These are phyloP conservation scores for Sclerotinia borealis DNA, from an alignment of 2,329 filamentous ascomycete species.

Conservation along the genomic window DNA sequence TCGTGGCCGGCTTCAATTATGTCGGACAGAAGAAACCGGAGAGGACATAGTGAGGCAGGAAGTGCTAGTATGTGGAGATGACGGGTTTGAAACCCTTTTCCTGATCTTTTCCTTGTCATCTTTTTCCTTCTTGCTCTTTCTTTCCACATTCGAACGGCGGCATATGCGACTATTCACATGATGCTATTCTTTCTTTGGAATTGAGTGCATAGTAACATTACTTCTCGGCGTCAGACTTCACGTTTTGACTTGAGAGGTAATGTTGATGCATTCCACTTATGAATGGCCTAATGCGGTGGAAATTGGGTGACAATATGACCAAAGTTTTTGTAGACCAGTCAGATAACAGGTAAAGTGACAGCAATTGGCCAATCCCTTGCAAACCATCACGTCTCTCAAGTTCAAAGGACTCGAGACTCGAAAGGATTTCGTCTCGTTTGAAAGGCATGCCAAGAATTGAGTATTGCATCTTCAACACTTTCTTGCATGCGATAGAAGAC, in stretches of 20 bases:
- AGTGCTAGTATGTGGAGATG: conserved; percentile 16
- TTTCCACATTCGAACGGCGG: conserved; percentile 20
- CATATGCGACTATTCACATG: conserved; percentile 22
- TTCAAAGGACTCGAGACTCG: neutral
- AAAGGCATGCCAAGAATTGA: neutral
- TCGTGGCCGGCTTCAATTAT: conserved; percentile 21
- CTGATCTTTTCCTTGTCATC: conserved; percentile 22
- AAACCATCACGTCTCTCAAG: conserved; percentile 11
- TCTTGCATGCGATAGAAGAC: neutral
- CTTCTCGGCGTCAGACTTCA: conserved; percentile 10
- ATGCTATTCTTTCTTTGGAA: conserved; percentile 25
- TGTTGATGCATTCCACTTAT: neutral
- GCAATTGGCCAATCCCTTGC: conserved; percentile 15
- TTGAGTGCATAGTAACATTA: conserved; percentile 20
- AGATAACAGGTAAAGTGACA: conserved; percentile 17
- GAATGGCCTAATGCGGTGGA: neutral
- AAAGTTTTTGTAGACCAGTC: neutral
- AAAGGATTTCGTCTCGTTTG: neutral
- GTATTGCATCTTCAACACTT: neutral
- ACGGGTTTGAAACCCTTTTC: conserved; percentile 25
- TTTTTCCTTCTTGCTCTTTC: conserved; percentile 26
- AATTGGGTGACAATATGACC: neutral
- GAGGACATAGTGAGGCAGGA: conserved; percentile 23
- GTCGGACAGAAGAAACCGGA: conserved; percentile 24
- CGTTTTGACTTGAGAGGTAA: neutral